Conservation (phyloP, 2,329 filamentous ascomycete species). For the Dothidotthia symphoricarpi region DNA sequence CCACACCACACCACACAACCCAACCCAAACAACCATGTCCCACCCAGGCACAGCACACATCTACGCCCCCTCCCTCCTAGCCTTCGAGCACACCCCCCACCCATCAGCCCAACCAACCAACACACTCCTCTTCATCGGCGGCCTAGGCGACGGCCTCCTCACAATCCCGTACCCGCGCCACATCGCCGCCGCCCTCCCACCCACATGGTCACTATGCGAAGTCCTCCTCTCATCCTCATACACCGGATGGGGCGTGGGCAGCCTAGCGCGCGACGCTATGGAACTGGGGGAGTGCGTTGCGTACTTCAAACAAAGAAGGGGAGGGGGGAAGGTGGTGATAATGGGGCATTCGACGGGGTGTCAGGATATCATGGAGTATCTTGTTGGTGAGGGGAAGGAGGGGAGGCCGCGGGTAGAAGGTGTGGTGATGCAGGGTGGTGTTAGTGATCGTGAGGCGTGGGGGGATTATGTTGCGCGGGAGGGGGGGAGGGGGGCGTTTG, state of each 20-base stretch:
- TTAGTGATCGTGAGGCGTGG: slow-evolving; percentile 70
- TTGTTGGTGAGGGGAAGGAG: slow-evolving; percentile 41
- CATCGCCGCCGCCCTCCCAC: slow-evolving; percentile 50
- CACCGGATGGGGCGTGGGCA: slow-evolving; percentile 55
- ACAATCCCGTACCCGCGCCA: slow-evolving; percentile 59
- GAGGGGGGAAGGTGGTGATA: slow-evolving; percentile 57
- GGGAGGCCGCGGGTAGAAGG: too few relatives aligned
- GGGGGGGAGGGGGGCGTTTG: slow-evolving; percentile 6
- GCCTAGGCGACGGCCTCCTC: slow-evolving; percentile 67
- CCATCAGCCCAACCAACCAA: slow-evolving; percentile 41
- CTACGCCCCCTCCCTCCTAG: slow-evolving; percentile 43
- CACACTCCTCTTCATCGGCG: slow-evolving; percentile 68
- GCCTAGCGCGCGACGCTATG: slow-evolving; percentile 54
- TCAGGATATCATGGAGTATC: slow-evolving; percentile 67
- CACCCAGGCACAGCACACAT: slow-evolving; percentile 44
- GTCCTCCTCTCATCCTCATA: slow-evolving; percentile 54
- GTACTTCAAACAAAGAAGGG: slow-evolving; percentile 48
- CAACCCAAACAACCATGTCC: too few relatives aligned
- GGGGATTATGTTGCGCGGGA: slow-evolving; percentile 38
- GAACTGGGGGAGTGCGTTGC: slow-evolving; percentile 54
- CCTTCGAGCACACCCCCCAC: slow-evolving; percentile 47
- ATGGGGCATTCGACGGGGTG: slow-evolving; percentile 69
- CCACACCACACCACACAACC: too few relatives aligned
- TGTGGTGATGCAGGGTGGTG: slow-evolving; percentile 61
- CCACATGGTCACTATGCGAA: slow-evolving; percentile 55